Evolutionary conservation across 1,284 basidiomycete species (phyloP), one percentile per base, ranked within the genome.

Genomic region (Phylloporus sp.): DNA sequence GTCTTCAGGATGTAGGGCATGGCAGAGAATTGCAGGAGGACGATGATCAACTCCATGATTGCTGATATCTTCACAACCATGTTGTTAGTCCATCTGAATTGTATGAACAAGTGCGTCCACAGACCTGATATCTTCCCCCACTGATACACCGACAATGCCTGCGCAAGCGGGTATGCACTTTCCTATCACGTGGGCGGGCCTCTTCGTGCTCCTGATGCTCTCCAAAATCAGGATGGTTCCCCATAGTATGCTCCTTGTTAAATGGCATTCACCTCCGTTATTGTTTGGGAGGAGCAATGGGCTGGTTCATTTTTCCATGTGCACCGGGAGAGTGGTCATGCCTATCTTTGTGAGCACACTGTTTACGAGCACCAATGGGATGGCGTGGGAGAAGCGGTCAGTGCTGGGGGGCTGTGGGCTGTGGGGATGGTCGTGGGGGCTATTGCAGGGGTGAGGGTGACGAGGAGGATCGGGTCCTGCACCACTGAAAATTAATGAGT

Each of bases 111-210:
- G 12, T 5, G 2, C 17, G 13, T 47, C 4, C 7, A 66, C 70
- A 0, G 12, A 86, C 86, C 86, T 53, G 87, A 88, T 34, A 88
- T 68, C 47, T 74, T 79, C 13, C 86, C 87, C 85, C 86, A 89
- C 22, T 84, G 83, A 70, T 86, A 88, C 63, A 88, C 87, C 5
- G 85, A 85, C 56, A 84, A 74, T 11, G 89, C 77, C 67, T 90
- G 88, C 2, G 85, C 79, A 34, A 89, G 66, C 8, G 87, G 85
- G 70, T 88, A 90, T 32, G 81, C 80, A 55, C 85, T 87, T 73
- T 89, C 87, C 85, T 87, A 66, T 28, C 32, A 20, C n/a, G n/a
- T 70, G 68, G 72, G 63, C 42, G 0, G 61, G 70, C 10, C 61
- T 74, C 8, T 37, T 72, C 11, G 13, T 13, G 1, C 37, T 69